Percentiles rank a stretch among this genome's conserved stretches.
phyloP scores from a whole-genome alignment of 2,329 filamentous ascomycete genomes.

The Colletotrichum brevisporum region DNA sequence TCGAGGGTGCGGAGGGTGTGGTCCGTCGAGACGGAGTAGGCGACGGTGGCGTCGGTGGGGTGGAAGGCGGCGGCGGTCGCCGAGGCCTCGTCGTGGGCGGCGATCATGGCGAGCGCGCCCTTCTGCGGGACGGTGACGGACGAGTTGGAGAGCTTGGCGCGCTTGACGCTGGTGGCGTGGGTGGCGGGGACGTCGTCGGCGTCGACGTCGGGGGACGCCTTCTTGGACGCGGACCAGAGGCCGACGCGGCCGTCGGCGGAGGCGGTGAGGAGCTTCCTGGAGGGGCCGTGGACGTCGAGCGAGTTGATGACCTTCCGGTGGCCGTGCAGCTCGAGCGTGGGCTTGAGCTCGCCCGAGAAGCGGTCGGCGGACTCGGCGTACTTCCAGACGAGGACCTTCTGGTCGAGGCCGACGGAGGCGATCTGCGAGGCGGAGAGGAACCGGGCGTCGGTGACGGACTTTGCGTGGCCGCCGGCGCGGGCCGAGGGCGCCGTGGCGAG shows the following conservation, averaged over 20 bases:
- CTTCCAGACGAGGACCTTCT: conserved; percentile 91
- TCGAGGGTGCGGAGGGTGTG: conserved; percentile 94
- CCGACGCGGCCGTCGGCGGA: conserved; percentile 87
- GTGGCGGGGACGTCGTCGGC: conserved; percentile 77
- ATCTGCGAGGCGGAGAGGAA: conserved; percentile 85
- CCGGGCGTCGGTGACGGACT: conserved; percentile 84
- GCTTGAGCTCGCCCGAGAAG: conserved; percentile 74
- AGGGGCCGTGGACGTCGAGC: conserved; percentile 79
- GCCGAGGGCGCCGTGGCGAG: conserved; percentile 80
- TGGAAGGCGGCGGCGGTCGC: conserved; percentile 89
- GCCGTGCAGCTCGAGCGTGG: conserved; percentile 85
- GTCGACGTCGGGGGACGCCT: conserved; percentile 81
- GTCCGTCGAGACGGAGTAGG: conserved; percentile 92
- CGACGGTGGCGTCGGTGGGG: conserved; percentile 85
- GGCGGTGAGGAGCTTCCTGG: conserved; percentile 85
- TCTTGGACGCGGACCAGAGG: conserved; percentile 89
- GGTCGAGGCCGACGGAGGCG: conserved; percentile 86
- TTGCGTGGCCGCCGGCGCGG: conserved; percentile 79
- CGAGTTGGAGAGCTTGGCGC: conserved; percentile 73
- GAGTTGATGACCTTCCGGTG: conserved; percentile 83
- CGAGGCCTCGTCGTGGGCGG: conserved; percentile 80
- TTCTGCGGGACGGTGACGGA: conserved; percentile 73
- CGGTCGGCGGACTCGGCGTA: conserved; percentile 78
- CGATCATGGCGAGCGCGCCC: conserved; percentile 82
- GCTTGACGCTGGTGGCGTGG: conserved; percentile 73